Evolutionary conservation across 768 basidiomycete species (phyloP).

Genomic region (Mycena vulgaris): DNA sequence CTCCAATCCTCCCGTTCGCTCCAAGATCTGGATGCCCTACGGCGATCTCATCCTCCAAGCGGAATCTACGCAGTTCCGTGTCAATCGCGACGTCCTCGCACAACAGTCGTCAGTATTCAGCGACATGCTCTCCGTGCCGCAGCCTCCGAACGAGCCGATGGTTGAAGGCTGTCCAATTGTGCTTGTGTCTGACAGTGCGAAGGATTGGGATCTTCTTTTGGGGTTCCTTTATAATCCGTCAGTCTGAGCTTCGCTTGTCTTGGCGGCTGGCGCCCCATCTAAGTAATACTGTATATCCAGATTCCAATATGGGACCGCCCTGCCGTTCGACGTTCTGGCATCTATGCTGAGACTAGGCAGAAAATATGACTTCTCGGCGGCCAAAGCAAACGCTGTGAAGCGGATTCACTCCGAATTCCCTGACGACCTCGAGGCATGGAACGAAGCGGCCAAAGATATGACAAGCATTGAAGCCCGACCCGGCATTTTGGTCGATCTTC

Average conservation of each 20-base stretch:
- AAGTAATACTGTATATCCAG: neutral
- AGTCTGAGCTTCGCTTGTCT: neutral
- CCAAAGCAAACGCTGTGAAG: neutral
- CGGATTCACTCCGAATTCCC: constrained; percentile 23
- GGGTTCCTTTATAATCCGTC: neutral
- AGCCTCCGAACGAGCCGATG: neutral
- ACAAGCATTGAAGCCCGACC: neutral
- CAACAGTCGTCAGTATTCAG: constrained; percentile 2
- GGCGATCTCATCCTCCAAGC: constrained; percentile 24
- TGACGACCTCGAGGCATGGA: neutral
- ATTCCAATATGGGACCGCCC: neutral
- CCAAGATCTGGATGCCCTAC: constrained; percentile 24
- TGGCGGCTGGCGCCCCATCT: no score
- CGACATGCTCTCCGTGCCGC: constrained; percentile 1
- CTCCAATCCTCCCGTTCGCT: neutral
- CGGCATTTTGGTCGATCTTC: neutral
- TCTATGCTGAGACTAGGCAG: constrained; percentile 18
- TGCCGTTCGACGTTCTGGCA: constrained; percentile 3
- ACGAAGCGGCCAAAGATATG: neutral
- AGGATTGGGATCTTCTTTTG: constrained; percentile 14
- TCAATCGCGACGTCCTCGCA: constrained; percentile 16
- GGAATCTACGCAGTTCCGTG: constrained; percentile 7
- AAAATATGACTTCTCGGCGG: constrained; percentile 22
- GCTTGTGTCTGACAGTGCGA: constrained; percentile 4
- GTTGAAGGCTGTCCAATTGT: constrained; percentile 6